phyloP scores from a whole-genome alignment of 257 asterid genomes.

The Forsythia suspensa region DNA sequence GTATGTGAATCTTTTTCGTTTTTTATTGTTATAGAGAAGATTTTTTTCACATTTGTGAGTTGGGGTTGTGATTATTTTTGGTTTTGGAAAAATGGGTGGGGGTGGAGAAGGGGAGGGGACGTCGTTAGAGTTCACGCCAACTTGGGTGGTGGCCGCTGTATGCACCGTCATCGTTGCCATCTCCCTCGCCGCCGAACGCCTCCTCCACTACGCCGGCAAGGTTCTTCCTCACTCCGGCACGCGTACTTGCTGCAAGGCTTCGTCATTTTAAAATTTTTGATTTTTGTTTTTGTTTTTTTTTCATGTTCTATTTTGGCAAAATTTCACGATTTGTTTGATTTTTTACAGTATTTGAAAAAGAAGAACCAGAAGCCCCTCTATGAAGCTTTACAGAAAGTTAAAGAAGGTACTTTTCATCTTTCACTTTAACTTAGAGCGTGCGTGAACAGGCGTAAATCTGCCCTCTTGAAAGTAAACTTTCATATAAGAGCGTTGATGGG shows the following conservation, averaged over 20 bases:
- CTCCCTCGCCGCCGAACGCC: slow-evolving; percentile 69
- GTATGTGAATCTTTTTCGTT: neutral
- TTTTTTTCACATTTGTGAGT: slow-evolving; percentile 3
- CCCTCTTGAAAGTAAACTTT: neutral
- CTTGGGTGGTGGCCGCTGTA: slow-evolving; percentile 90
- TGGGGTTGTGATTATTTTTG: slow-evolving; percentile 19
- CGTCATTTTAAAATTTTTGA: neutral
- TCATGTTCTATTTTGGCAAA: neutral
- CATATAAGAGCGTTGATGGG: neutral
- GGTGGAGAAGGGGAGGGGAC: slow-evolving; percentile 62
- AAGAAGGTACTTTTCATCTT: slow-evolving; percentile 52
- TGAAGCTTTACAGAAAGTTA: slow-evolving; percentile 75
- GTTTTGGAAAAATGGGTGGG: slow-evolving; percentile 50
- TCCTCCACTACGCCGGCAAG: slow-evolving; percentile 71
- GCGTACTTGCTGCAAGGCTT: neutral
- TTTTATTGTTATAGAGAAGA: neutral
- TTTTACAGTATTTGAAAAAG: slow-evolving; percentile 64
- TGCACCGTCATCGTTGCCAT: slow-evolving; percentile 75
- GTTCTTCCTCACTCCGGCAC: slow-evolving; percentile 39
- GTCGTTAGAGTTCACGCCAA: slow-evolving; percentile 75
- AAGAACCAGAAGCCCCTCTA: slow-evolving; percentile 70
- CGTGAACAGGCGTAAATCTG: neutral
- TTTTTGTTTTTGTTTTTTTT: neutral
- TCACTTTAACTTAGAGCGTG: neutral
- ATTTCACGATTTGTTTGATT: neutral